Evolutionary conservation across 805 yeast genomes (phyloP), one percentile per base, ranked within the genome.

Genomic region (Zygosaccharomyces gambellarensis): DNA sequence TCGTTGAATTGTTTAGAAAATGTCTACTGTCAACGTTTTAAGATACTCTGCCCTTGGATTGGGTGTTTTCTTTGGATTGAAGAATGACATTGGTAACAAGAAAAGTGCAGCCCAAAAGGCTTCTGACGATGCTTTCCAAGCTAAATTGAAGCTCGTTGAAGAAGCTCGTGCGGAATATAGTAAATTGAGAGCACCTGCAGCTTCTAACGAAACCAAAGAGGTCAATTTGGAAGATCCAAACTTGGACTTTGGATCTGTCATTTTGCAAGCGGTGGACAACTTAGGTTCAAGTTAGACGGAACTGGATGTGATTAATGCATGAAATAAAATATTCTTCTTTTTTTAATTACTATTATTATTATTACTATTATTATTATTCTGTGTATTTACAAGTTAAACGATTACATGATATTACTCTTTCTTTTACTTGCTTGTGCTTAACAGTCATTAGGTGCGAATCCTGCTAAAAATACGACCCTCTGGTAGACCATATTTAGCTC

Each of bases 101-200:
- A 62, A 79, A 22, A 76, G 77, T 48, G 90, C 85, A 52, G 72
- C 69, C 42, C 76, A 78, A 67, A 74, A 78, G 64, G 79, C 76
- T 47, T 87, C 81, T 62, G 73, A 74, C 47, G 74, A 73, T 39
- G 81, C 79, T 51, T 87, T 75, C 71, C 76, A 79, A 55, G 74
- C 79, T 57, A 81, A 87, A 70, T 79, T 81, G 70, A 82, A 84
- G 62, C 80, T 90, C 67, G 87, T 92, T 62, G 81, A 76, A 52
- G 85, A 89, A 71, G 99, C 98, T 60, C 90, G 87, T 76, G 85
- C 84, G 47, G 90, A 87, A 74, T 92, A 78, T 73, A 90, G 88
- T 60, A 85, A 80, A 71, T 72, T 81, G 63, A 71, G 78, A 62
- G 72, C 76, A 53, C 74, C 74, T 58, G 68, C 68, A 46, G 69